Percentiles rank a stretch among this genome's conserved stretches.
These are phyloP conservation scores for Solanum hybrid DNA, from an alignment of 305 asterid genomes.

Conservation along the genomic window DNA sequence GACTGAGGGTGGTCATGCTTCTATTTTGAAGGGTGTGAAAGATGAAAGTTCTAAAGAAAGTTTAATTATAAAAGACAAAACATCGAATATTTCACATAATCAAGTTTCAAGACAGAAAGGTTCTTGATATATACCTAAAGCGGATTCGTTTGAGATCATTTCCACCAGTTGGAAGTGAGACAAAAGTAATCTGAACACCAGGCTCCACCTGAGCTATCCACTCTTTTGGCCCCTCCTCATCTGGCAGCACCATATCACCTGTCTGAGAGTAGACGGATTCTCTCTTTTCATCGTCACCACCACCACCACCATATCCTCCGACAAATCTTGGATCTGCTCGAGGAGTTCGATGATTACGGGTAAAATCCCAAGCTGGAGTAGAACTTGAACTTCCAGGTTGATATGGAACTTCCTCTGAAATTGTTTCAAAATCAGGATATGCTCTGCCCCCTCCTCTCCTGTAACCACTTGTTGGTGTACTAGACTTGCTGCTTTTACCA, in stretches of 20 bases:
- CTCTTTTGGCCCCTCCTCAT: conserved; percentile 65
- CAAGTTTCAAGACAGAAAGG: neutral
- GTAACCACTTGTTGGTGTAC: conserved; percentile 37
- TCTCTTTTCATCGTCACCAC: conserved; percentile 16
- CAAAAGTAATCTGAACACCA: conserved; percentile 91
- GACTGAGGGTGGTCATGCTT: neutral
- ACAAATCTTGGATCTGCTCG: conserved; percentile 38
- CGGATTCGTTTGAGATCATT: conserved; percentile 96
- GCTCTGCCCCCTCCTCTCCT: conserved; percentile 55
- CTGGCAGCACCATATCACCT: conserved; percentile 44
- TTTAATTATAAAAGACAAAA: neutral
- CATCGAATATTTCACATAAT: neutral
- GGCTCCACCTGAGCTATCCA: conserved; percentile 99
- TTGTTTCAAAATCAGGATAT: conserved; percentile 62
- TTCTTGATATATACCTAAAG: conserved; percentile 51
- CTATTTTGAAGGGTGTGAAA: neutral
- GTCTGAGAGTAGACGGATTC: conserved; percentile 28
- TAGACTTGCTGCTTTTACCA: conserved; percentile 57
- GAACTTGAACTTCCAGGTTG: conserved; percentile 78
- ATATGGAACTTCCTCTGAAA: conserved; percentile 68
- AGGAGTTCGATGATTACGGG: conserved; percentile 21
- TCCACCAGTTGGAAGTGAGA: conserved; percentile 82
- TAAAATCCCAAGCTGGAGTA: conserved; percentile 89
- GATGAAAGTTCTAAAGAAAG: neutral
- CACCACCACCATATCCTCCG: conserved; percentile 28